Percentiles rank a stretch among this genome's conserved stretches.
These are phyloP conservation scores for Petrea volubilis DNA, from an alignment of 257 asterid genomes.

Conservation along the genomic window DNA sequence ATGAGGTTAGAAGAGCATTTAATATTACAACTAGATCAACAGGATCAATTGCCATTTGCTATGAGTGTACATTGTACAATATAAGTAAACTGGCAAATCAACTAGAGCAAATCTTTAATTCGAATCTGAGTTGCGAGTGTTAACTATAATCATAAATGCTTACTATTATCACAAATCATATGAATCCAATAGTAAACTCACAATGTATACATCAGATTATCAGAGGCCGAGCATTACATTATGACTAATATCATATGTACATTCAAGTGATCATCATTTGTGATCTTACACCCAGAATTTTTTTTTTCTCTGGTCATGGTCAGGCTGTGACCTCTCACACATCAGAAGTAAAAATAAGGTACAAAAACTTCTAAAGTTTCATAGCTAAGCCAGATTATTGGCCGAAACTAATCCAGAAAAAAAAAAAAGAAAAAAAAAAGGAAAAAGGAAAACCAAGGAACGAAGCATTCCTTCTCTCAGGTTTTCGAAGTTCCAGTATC, in stretches of 20 bases:
- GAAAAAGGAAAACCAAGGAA: background rate
- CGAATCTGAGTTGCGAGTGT: too few relatives aligned
- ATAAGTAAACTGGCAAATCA: too few relatives aligned
- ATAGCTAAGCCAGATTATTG: conserved; percentile 20
- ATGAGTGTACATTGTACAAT: too few relatives aligned
- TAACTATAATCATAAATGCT: too few relatives aligned
- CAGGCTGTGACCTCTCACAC: conserved; percentile 24
- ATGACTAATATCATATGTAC: conserved; percentile 26
- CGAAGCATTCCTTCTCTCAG: conserved; percentile 24
- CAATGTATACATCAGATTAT: background rate
- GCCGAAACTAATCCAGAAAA: conserved; percentile 23
- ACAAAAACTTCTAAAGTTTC: background rate
- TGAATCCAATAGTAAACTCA: background rate
- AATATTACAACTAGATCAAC: background rate
- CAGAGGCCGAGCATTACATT: background rate
- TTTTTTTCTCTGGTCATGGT: conserved; percentile 9
- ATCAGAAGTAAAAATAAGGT: conserved; percentile 6
- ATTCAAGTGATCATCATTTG: conserved; percentile 26
- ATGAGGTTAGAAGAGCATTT: background rate
- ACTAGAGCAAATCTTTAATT: too few relatives aligned
- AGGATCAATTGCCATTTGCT: too few relatives aligned
- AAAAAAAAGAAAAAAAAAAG: background rate
- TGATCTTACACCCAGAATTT: conserved; percentile 20
- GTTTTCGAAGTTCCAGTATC: conserved; percentile 4
- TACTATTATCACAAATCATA: background rate